Conservation (phyloP, 2,329 filamentous ascomycete species). For the Ophiobolus disseminans region DNA sequence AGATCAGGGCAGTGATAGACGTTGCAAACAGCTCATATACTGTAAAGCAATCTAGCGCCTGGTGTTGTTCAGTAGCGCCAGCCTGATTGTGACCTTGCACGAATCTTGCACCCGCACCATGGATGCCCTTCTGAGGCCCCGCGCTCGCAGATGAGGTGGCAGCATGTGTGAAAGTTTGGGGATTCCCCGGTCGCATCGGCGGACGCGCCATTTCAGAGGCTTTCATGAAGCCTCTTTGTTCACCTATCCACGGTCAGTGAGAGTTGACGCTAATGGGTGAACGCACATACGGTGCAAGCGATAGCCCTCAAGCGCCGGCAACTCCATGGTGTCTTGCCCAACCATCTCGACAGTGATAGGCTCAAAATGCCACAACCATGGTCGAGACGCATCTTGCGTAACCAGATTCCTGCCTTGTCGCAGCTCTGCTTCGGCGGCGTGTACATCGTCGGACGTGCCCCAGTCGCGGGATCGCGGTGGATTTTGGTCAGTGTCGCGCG, state of each 20-base stretch:
- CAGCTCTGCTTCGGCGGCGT: slow-evolving; percentile 40
- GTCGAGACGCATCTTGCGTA: slow-evolving; percentile 37
- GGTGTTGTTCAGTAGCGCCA: slow-evolving; percentile 21
- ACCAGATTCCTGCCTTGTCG: slow-evolving; percentile 37
- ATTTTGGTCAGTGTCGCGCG: slow-evolving; percentile 26
- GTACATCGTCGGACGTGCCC: slow-evolving; percentile 33
- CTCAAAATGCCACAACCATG: slow-evolving; percentile 47
- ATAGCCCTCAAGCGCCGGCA: slow-evolving; percentile 40
- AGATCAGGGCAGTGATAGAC: slow-evolving; percentile 45
- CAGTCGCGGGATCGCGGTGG: slow-evolving; percentile 21
- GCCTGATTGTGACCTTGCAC: slow-evolving; percentile 25
- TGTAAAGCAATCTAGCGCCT: slow-evolving; percentile 38
- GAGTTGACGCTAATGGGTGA: background rate
- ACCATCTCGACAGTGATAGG: slow-evolving; percentile 32
- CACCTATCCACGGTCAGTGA: slow-evolving; percentile 36
- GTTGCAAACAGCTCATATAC: slow-evolving; percentile 50
- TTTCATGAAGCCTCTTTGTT: slow-evolving; percentile 43
- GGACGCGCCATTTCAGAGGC: slow-evolving; percentile 43
- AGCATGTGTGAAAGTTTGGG: slow-evolving; percentile 23
- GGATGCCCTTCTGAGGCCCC: slow-evolving; percentile 27
- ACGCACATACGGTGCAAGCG: slow-evolving; percentile 36
- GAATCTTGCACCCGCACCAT: slow-evolving; percentile 23
- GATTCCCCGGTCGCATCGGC: slow-evolving; percentile 31
- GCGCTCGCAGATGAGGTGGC: slow-evolving; percentile 28
- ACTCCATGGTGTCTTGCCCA: slow-evolving; percentile 25